A percentile compares a stretch with the other conserved stretches of the same genome.
Conservation (phyloP, 257 asterid species). For the Ophiorrhiza pumila region DNA sequence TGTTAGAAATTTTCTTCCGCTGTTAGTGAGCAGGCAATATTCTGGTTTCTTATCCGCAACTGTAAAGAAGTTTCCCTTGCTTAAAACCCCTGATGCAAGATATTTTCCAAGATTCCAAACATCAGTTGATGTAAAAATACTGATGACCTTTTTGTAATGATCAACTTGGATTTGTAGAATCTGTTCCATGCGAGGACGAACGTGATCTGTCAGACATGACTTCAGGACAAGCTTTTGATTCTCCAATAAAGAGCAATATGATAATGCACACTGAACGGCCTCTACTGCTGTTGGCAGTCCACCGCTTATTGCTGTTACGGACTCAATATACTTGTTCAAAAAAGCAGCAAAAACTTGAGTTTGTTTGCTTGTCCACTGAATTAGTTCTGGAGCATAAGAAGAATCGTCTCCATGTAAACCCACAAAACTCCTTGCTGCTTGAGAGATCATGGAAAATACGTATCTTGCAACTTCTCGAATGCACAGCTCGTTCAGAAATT, state of each 20-base stretch:
- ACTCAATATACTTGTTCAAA: conserved; percentile 37
- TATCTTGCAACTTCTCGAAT: conserved; percentile 38
- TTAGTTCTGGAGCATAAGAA: conserved; percentile 36
- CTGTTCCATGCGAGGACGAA: conserved; percentile 50
- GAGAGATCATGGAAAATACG: conserved; percentile 65
- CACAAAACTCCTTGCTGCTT: conserved; percentile 49
- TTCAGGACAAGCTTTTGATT: conserved; percentile 37
- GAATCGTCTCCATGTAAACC: conserved; percentile 50
- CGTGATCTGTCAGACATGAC: conserved; percentile 35
- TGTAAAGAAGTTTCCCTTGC: conserved; percentile 24
- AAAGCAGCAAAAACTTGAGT: conserved; percentile 36
- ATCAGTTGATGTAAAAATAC: conserved; percentile 56
- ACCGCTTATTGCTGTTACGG: conserved; percentile 46
- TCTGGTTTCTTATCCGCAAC: conserved; percentile 39
- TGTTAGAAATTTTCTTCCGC: conserved; percentile 68
- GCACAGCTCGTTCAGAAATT: conserved; percentile 23
- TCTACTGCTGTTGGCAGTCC: conserved; percentile 45
- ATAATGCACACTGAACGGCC: conserved; percentile 48
- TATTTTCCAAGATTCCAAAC: conserved; percentile 62
- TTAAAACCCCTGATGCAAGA: conserved; percentile 51
- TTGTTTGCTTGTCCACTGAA: conserved; percentile 51
- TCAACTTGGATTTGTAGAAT: conserved; percentile 41
- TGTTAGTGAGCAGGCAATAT: conserved; percentile 55
- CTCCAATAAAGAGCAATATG: conserved; percentile 68
- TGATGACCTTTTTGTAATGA: conserved; percentile 54